phyloP scores from a whole-genome alignment of 768 basidiomycete species.

The Russula griseocarnosa region DNA sequence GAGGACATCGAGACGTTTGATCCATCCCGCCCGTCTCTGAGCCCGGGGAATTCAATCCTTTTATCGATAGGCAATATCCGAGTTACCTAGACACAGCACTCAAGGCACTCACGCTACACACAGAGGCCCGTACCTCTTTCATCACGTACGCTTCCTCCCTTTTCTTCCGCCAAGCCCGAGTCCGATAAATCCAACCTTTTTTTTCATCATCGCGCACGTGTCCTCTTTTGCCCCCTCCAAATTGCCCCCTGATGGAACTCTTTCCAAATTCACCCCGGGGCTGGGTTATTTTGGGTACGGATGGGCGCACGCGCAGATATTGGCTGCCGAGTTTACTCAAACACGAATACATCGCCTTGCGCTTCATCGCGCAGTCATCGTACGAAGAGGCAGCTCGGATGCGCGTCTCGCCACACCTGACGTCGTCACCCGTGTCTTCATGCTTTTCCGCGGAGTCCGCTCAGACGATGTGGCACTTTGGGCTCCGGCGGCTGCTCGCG shows the following conservation, averaged over 20 bases:
- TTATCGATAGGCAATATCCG: conserved; percentile 33
- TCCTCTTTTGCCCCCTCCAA: too few relatives aligned
- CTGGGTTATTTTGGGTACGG: too few relatives aligned
- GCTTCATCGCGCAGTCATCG: conserved; percentile 43
- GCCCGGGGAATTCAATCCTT: conserved; percentile 22
- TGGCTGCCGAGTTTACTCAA: conserved; percentile 26
- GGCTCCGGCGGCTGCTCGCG: conserved; percentile 30
- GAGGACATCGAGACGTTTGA: conserved; percentile 9
- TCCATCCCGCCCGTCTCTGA: conserved; percentile 11
- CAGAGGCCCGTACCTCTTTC: conserved; percentile 44
- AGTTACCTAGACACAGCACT: conserved; percentile 38
- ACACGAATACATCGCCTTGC: conserved; percentile 41
- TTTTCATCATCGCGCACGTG: too few relatives aligned
- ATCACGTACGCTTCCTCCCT: conserved; percentile 38
- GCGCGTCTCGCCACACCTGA: conserved; percentile 39
- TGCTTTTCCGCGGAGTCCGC: conserved; percentile 43
- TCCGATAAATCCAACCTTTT: too few relatives aligned
- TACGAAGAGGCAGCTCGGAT: conserved; percentile 43
- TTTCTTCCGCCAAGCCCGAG: conserved; percentile 29
- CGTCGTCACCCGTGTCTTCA: conserved; percentile 44
- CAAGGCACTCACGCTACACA: conserved; percentile 39
- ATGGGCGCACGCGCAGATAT: too few relatives aligned
- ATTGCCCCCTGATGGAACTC: too few relatives aligned
- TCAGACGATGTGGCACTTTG: conserved; percentile 31
- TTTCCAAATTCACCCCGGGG: too few relatives aligned